These are phyloP conservation scores for Termitomyces sp. DNA, from an alignment of 768 basidiomycete species.

Conservation along the genomic window DNA sequence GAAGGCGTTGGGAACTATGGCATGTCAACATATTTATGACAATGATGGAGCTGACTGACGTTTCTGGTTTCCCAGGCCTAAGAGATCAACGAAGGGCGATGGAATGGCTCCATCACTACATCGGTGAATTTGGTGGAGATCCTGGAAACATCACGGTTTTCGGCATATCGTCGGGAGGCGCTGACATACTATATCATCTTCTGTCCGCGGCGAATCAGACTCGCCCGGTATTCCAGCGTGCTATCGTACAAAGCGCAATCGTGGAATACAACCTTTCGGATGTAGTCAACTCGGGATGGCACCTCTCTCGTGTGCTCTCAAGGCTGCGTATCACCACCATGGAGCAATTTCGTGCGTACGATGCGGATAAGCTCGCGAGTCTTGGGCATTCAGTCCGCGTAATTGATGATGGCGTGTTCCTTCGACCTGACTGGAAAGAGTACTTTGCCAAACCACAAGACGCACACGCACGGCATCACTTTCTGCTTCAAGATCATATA, in stretches of 20 bases:
- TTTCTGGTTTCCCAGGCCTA: slow-evolving; percentile 35
- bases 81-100: slow-evolving; percentile 61
- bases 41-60: slow-evolving; percentile 1
- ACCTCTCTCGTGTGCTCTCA: slow-evolving; percentile 59
- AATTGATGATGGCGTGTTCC: slow-evolving; percentile 67
- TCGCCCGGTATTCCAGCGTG: slow-evolving; percentile 62
- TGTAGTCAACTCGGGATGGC: slow-evolving; percentile 56
- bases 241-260: slow-evolving; percentile 70
- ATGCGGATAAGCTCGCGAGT: slow-evolving; percentile 51
- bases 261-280: slow-evolving; percentile 59
- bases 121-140: slow-evolving; percentile 64
- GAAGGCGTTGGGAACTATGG: slow-evolving; percentile 78
- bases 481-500: slow-evolving; percentile 21
- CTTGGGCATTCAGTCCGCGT: slow-evolving; percentile 46
- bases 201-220: slow-evolving; percentile 58
- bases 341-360: slow-evolving; percentile 58
- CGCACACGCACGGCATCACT: slow-evolving; percentile 18
- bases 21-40: slow-evolving; percentile 20
- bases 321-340: slow-evolving; percentile 47
- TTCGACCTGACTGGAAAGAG: slow-evolving; percentile 55
- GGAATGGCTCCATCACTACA: slow-evolving; percentile 58
- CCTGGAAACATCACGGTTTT: slow-evolving; percentile 51
- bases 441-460: slow-evolving; percentile 32
- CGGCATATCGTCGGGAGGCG: slow-evolving; percentile 46
- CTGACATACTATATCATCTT: slow-evolving; percentile 57